Evolutionary conservation across 1,284 basidiomycete genomes (phyloP).

Genomic region (Ganoderma lingzhi): DNA sequence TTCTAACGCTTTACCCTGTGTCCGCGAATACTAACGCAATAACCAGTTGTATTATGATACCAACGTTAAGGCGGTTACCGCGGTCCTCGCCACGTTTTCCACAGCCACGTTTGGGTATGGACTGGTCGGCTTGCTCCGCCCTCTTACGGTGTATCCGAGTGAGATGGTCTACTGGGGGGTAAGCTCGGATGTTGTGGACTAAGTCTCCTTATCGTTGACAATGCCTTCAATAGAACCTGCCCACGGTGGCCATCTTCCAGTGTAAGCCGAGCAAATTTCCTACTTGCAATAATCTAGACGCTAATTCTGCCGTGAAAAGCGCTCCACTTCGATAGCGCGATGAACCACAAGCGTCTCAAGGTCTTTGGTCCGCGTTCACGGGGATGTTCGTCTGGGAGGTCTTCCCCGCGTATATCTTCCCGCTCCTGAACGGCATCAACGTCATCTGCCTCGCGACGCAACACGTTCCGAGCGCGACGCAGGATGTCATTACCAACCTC

Average conservation of each 20-base stretch:
- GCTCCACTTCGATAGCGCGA: slow-evolving; percentile 57
- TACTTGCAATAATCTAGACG: not conserved
- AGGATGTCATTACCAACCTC: slow-evolving; percentile 65
- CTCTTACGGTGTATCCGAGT: slow-evolving; percentile 72
- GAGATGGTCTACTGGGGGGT: slow-evolving; percentile 76
- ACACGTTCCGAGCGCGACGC: slow-evolving; percentile 48
- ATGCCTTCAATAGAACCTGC: slow-evolving; percentile 54
- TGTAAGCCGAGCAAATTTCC: slow-evolving; percentile 40
- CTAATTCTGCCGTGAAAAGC: slow-evolving; percentile 41
- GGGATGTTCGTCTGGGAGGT: slow-evolving; percentile 65
- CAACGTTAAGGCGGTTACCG: slow-evolving; percentile 61
- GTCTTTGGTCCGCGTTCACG: slow-evolving; percentile 67
- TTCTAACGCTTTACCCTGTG: slow-evolving; percentile 48
- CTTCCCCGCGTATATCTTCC: slow-evolving; percentile 70
- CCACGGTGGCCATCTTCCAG: slow-evolving; percentile 70
- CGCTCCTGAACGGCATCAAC: slow-evolving; percentile 62
- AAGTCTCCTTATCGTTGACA: slow-evolving; percentile 9
- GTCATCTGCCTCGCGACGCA: slow-evolving; percentile 66
- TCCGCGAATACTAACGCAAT: slow-evolving; percentile 37
- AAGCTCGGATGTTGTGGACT: slow-evolving; percentile 35
- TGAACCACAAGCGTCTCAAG: slow-evolving; percentile 61
- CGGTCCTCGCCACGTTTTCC: slow-evolving; percentile 70
- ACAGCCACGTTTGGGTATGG: slow-evolving; percentile 72
- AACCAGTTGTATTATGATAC: slow-evolving; percentile 66
- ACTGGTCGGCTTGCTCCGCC: slow-evolving; percentile 62